These are phyloP conservation scores for Entoloma clypeatum DNA, from an alignment of 1,284 basidiomycete species.

Conservation along the genomic window DNA sequence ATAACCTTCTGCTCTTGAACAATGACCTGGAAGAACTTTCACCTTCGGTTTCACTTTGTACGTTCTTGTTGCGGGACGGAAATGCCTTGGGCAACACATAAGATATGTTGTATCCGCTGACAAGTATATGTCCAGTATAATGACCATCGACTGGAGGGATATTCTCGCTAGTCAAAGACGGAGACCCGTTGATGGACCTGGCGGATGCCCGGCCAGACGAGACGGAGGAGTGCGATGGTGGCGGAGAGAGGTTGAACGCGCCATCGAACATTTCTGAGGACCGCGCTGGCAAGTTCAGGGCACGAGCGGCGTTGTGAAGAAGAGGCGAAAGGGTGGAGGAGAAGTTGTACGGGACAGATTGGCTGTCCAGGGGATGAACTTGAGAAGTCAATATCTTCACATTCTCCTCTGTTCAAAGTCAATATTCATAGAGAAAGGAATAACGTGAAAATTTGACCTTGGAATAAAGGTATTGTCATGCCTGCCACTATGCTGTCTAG, in stretches of 20 bases:
- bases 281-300: conserved; percentile 60
- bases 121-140: conserved; percentile 70
- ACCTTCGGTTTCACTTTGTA: conserved; percentile 23
- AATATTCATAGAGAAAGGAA: conserved; percentile 1
- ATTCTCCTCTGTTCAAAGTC: conserved; percentile 57
- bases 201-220: conserved; percentile 26
- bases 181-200: conserved; percentile 22
- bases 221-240: conserved; percentile 35
- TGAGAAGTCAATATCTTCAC: conserved; percentile 66
- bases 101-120: conserved; percentile 71
- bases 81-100: conserved; percentile 74
- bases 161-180: conserved; percentile 20
- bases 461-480: conserved; percentile 65
- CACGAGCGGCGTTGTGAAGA: conserved; percentile 62
- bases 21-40: conserved; percentile 32
- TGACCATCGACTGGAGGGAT: conserved; percentile 51
- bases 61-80: conserved; percentile 39
- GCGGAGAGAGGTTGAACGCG: conserved; percentile 43
- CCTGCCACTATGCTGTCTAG: conserved; percentile 60
- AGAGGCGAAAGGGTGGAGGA: conserved; percentile 59
- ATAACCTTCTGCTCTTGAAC: conserved; percentile 42
- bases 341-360: conserved; percentile 70
- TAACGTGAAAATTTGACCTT: conserved; percentile 38
- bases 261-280: conserved; percentile 57
- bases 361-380: conserved; percentile 68